Evolutionary conservation across 108 stramenopile genomes (phyloP), one percentile per base, ranked within the genome.

Genomic region (Cyclotella atomus): DNA sequence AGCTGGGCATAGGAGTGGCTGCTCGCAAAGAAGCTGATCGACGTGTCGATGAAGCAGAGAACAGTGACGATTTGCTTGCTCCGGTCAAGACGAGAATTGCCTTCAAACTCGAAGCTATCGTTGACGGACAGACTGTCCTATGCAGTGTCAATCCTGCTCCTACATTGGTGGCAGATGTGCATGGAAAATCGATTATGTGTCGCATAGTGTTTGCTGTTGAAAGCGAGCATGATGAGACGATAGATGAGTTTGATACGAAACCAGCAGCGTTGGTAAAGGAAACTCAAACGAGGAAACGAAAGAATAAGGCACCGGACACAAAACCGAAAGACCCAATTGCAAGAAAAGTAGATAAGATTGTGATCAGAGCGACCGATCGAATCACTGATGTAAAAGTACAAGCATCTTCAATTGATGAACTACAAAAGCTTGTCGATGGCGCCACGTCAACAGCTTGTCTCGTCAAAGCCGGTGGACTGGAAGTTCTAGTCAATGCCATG

Each of bases 51-150:
- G 20, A 59, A 21, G 29, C 12, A 24, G 36, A 15, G 16, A 29
- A 15, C 50, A 41, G n/a, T 15, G 19, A 32, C 21, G 52, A 32
- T 2, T 6, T 44, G 50, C 27, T 20, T 53, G 29, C 61, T 52
- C 36, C 56, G 29, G 15, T 14, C 14, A 53, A 53, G 52, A 57
- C 10, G 12, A 10, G 56, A 9, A n/a, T n/a, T n/a, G 14, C 15
- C 56, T 57, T 57, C 29, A 30, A 57, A 12, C 66, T 76, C 29
- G 70, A 78, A 50, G 77, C 77, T 0, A 43, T 71, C 2, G 23
- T 67, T 66, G 77, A 28, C 14, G 44, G 28, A 15, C 57, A 70
- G 29, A 57, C 15, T 4, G 19, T 78, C 2, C 35, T 44, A 2
- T 70, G 70, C 3, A 56, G 45, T 49, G 46, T 78, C 20, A 36